These are phyloP conservation scores for Fusarium dlaminii DNA, from an alignment of 2,329 filamentous ascomycete species.

Conservation along the genomic window DNA sequence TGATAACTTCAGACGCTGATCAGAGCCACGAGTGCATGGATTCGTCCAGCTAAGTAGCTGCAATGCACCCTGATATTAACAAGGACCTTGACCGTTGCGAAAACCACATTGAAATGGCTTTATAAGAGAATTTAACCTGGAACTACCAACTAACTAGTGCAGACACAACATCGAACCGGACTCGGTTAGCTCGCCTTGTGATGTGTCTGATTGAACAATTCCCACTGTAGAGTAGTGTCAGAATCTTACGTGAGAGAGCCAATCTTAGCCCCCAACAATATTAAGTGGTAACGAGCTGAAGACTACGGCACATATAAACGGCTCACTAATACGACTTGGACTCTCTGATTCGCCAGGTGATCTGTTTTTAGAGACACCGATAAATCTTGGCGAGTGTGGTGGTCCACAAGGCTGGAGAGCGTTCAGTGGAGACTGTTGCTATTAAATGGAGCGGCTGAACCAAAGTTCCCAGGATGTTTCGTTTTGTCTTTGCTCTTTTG, in stretches of 20 bases:
- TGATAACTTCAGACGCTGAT: not conserved
- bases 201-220: not conserved
- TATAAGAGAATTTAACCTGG: not conserved
- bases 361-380: not conserved
- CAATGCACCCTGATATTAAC: not conserved
- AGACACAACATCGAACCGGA: not conserved
- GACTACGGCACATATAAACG: not conserved
- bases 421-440: not conserved
- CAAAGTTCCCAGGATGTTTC: not conserved
- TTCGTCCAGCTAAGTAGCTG: not conserved
- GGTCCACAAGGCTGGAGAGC: conserved; percentile 7
- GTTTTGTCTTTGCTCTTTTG: not conserved
- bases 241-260: conserved; percentile 22
- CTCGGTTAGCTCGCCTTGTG: not conserved
- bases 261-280: conserved; percentile 10
- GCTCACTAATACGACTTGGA: not conserved
- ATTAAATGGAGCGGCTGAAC: not conserved
- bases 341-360: not conserved
- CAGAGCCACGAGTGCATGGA: not conserved
- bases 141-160: not conserved
- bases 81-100: not conserved
- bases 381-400: conserved; percentile 6
- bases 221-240: not conserved
- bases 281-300: conserved; percentile 1
- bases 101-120: not conserved